Conservation (phyloP, 768 basidiomycete genomes). For the Inosperma sp. region DNA sequence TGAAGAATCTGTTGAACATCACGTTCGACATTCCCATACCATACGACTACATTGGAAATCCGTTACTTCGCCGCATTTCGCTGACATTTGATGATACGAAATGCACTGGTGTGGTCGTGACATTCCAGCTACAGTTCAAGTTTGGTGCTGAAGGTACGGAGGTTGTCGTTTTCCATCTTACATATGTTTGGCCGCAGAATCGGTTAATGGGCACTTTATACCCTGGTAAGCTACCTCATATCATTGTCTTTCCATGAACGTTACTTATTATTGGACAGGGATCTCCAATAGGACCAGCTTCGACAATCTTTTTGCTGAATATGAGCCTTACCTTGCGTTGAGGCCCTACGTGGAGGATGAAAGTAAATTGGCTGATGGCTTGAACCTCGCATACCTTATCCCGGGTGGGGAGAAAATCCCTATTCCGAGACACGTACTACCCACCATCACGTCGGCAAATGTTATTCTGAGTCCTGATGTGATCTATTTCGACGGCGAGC, state of each 20-base stretch:
- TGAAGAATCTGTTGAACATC: not conserved
- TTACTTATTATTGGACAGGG: not conserved
- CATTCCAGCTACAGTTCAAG: not conserved
- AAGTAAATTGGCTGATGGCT: not conserved
- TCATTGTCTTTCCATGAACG: not conserved
- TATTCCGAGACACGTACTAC: not conserved
- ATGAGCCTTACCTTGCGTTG: not conserved
- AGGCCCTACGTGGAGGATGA: not conserved
- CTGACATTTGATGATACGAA: not conserved
- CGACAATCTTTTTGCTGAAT: not conserved
- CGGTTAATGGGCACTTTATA: not conserved
- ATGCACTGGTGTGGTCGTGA: not conserved
- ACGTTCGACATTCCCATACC: not conserved
- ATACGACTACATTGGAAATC: not conserved
- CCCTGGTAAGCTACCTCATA: not conserved
- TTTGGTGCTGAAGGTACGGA: not conserved
- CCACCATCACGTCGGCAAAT: not conserved
- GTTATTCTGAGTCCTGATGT: not conserved
- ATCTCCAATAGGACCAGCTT: not conserved
- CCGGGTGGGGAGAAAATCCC: not conserved
- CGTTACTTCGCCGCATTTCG: not conserved
- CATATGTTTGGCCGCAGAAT: not conserved
- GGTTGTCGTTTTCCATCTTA: not conserved
- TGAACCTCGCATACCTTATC: not conserved
- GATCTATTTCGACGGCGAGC: not conserved